phyloP scores from a whole-genome alignment of 2,329 filamentous ascomycete species.

The Aciculosporium take region DNA sequence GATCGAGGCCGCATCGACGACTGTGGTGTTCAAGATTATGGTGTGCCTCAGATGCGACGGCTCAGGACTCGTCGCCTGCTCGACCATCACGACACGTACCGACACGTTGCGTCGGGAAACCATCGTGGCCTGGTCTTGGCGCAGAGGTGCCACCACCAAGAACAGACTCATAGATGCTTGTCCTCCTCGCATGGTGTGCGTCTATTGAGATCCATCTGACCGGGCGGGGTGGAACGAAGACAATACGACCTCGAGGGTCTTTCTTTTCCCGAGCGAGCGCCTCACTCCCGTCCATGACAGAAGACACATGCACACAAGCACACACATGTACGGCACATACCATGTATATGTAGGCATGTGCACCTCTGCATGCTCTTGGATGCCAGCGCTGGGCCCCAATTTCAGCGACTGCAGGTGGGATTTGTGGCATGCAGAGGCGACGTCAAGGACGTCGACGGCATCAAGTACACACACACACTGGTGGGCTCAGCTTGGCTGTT shows the following conservation, averaged over 20 bases:
- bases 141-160: neutral
- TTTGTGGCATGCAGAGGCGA: neutral
- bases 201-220: neutral
- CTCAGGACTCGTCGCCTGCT: neutral
- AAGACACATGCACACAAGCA: no score
- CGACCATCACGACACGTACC: conserved; percentile 8
- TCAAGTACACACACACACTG: neutral
- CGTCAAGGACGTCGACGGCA: neutral
- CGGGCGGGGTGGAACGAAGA: neutral
- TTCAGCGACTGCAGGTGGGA: neutral
- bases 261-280: neutral
- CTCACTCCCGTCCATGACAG: neutral
- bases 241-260: conserved; percentile 1
- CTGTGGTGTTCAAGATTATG: neutral
- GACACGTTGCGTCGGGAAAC: conserved; percentile 7
- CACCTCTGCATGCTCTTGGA: no score
- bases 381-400: no score
- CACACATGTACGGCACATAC: no score
- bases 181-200: neutral
- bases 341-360: no score
- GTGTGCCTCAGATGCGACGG: conserved; percentile 5
- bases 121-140: neutral
- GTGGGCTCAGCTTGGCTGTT: neutral
- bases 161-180: neutral
- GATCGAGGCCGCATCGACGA: neutral